These are phyloP conservation scores for Heliamphora pulchella DNA, from an alignment of 179 eudicot genomes.

Conservation along the genomic window DNA sequence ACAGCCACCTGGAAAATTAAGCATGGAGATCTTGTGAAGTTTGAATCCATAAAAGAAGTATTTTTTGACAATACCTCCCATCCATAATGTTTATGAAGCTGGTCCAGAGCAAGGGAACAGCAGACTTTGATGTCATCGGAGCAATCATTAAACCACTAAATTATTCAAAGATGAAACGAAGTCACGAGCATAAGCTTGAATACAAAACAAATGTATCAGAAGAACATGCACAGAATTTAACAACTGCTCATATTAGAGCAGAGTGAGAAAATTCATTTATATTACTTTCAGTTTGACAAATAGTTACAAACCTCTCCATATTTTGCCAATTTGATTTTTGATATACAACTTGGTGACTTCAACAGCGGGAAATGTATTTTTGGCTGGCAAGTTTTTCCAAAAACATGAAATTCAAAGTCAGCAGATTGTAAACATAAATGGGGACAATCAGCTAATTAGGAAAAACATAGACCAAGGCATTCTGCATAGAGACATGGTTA, in stretches of 20 bases:
- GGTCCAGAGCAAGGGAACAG: slow-evolving; percentile 54
- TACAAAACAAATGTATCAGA: neutral
- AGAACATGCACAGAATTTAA: neutral
- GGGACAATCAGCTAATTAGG: neutral
- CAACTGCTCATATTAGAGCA: neutral
- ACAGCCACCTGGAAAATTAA: neutral
- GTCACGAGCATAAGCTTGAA: neutral
- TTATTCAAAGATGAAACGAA: slow-evolving; percentile 7
- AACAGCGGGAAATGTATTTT: slow-evolving; percentile 54
- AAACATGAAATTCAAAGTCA: slow-evolving; percentile 16
- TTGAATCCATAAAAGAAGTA: neutral
- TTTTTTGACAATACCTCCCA: slow-evolving; percentile 64
- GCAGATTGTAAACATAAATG: neutral
- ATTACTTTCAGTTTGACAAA: neutral
- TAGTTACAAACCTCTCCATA: slow-evolving; percentile 56
- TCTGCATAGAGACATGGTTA: neutral
- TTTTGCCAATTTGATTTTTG: slow-evolving; percentile 61
- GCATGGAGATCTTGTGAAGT: neutral
- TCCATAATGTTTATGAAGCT: slow-evolving; percentile 57
- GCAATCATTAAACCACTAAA: slow-evolving; percentile 90
- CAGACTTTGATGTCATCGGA: slow-evolving; percentile 53
- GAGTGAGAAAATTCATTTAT: neutral
- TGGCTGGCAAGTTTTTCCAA: slow-evolving; percentile 33
- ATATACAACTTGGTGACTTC: slow-evolving; percentile 33
- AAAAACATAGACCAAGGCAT: neutral